Conservation (phyloP, 2,329 filamentous ascomycete genomes). For the Penicillium sp. region DNA sequence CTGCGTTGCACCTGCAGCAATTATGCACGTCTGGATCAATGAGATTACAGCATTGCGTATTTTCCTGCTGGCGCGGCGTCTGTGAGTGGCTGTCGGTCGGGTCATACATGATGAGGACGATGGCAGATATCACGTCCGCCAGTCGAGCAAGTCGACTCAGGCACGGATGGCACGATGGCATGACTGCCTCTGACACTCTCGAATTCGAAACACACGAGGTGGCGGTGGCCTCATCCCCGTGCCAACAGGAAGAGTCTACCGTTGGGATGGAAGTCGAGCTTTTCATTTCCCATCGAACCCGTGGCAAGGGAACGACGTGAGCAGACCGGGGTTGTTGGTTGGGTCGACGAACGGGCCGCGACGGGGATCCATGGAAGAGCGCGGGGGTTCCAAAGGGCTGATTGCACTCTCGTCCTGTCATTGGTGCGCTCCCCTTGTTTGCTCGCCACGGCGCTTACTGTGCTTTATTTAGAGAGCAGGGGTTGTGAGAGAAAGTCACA, state of each 20-base stretch:
- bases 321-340: conserved; percentile 10
- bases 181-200: no score
- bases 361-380: conserved; percentile 25
- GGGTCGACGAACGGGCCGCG: conserved; percentile 15
- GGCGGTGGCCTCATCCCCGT: no score
- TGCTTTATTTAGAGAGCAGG: conserved; percentile 24
- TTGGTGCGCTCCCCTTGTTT: conserved; percentile 1
- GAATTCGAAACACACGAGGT: no score
- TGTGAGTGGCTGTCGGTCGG: no score
- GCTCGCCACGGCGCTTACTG: conserved; percentile 25
- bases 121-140: no score
- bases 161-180: no score
- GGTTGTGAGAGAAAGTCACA: no score
- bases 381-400: no score
- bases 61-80: conserved; percentile 4
- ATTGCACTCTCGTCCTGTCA: conserved; percentile 5
- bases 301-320: conserved; percentile 12
- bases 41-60: conserved; percentile 9
- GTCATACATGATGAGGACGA: no score
- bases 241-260: conserved; percentile 3
- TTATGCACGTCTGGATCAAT: conserved; percentile 25
- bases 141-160: no score
- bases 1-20: conserved; percentile 24
- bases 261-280: conserved; percentile 1
- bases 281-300: conserved; percentile 3